Base-by-base conservation (phyloP, 1,284 basidiomycete species). In the Fomes fomentarius region DNA sequence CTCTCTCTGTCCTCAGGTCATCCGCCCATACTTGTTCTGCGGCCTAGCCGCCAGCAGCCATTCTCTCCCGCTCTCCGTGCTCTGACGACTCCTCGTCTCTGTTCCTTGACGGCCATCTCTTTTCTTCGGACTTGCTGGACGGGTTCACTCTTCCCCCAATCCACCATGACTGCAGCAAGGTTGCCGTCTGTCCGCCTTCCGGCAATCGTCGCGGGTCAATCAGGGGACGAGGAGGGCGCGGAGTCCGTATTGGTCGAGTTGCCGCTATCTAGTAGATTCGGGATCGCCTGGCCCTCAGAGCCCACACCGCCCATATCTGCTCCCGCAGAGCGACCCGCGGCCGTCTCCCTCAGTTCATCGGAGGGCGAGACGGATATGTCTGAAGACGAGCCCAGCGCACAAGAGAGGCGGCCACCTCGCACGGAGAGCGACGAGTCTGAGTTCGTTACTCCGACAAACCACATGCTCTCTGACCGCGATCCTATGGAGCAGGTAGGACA, bases 331-430 rank as follows among this genome's bases (percentile, higher is more conserved):
- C 72, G 78, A 60, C 58, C 71, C 63, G 55, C 66, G 56, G 43
- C 35, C 10, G 59, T 60, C 25, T 62, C 69, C 43, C 69, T 77
- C 57, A 76, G 74, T 60, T 80, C 78, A 4, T 80, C 79, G 19
- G 79, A 81, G 47, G 74, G 73, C n/a, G 78, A 80, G 58, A 78
- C 77, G 26, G 76, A 74, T 64, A 54, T 74, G 10, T 79, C 78
- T 2, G 78, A 80, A 50, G 71, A 71, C 50, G 79, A 80, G 52
- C 43, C 62, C 43, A 60, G 35, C 52, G 56, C 51, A 34, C 54
- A 60, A n/a, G 38, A 50, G 42, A 59, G 44, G 70, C 68, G 57
- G 66, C 69, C 57, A 21, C 51, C 57, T n/a, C 61, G 55, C 35
- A 43, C 54, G 28, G 69, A 69, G 37, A 54, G 63, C 44, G 70